Evolutionary conservation across 176 grass and related monocot species (phyloP), one percentile per base, ranked within the genome.

Genomic region (Oryza longistaminata): DNA sequence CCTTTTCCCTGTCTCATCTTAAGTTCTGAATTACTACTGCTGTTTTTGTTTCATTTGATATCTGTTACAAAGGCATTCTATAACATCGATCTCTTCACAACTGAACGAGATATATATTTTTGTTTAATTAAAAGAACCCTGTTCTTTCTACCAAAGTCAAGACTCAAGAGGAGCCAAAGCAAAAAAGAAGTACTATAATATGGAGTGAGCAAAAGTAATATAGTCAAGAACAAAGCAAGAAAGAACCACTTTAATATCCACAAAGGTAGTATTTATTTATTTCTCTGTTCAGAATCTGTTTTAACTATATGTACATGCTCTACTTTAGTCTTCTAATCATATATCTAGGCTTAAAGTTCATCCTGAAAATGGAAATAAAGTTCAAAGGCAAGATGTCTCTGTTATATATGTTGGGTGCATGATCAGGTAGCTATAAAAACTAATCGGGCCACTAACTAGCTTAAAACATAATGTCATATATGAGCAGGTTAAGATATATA

Each of bases 361-460:
- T 71, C 7, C 48, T 9, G 48, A 29, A 69, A 70, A 60, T 70
- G 79, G 26, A 87, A 70, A 25, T 74, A 68, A 68, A 81, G 71
- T 58, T 42, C 6, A 29, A 25, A 68, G 42, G 44, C 45, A 81
- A 29, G 14, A 71, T 75, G 1, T 25, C 8, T 45, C 13, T 53
- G 2, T 10, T 67, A 81, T 61, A 65, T 68, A 81, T 69, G 71
- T 70, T 70, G 53, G 53, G 9, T 58, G 53, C 19, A 58, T 1
- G 37, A 33, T 19, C 48, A 81, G 64, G 43, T 25, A 3, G 11
- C 46, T 69, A 81, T 16, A 58, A 48, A 61, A 75, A 48, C 19
- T 37, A 82, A 15, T 34, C 24, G 62, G 34, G 19, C 12, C 64
- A 87, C 13, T 87, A 81, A 87, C 13, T 82, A 81, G 67, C 34